Evolutionary conservation across 2,329 filamentous ascomycete genomes (phyloP).

Genomic region (Cladophialophora yegresii): DNA sequence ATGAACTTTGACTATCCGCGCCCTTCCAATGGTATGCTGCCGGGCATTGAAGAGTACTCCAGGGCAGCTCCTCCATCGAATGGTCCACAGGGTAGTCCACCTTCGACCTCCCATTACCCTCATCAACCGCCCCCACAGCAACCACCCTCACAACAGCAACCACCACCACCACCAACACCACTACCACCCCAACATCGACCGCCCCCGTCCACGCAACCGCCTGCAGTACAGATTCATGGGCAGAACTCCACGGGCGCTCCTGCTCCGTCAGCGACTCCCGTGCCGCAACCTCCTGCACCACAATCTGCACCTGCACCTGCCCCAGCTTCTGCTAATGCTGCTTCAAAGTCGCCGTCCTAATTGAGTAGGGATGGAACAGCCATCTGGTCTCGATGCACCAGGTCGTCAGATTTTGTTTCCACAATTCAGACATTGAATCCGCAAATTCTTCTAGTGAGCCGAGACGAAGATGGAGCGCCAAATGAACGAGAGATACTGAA

Average conservation of each 20-base stretch:
- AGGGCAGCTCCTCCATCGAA: conserved; percentile 11
- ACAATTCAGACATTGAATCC: background rate
- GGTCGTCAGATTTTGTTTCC: background rate
- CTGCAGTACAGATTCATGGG: background rate
- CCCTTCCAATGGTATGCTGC: conserved; percentile 27
- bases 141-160: background rate
- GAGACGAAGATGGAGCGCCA: background rate
- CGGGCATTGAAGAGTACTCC: conserved; percentile 30
- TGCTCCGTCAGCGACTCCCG: background rate
- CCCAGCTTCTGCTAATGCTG: background rate
- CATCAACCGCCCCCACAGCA: conserved; percentile 10
- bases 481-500: background rate
- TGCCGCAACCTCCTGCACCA: background rate
- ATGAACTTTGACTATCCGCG: conserved; percentile 41
- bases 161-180: conserved; percentile 4
- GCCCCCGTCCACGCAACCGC: conserved; percentile 4
- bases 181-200: background rate
- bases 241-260: background rate
- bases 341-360: background rate
- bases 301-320: background rate
- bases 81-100: background rate
- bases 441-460: background rate
- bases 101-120: conserved; percentile 3
- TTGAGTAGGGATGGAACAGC: background rate
- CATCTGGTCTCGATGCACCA: background rate